Evolutionary conservation across 805 yeast genomes (phyloP).

Genomic region (Ogataea nakhonphanomensis): DNA sequence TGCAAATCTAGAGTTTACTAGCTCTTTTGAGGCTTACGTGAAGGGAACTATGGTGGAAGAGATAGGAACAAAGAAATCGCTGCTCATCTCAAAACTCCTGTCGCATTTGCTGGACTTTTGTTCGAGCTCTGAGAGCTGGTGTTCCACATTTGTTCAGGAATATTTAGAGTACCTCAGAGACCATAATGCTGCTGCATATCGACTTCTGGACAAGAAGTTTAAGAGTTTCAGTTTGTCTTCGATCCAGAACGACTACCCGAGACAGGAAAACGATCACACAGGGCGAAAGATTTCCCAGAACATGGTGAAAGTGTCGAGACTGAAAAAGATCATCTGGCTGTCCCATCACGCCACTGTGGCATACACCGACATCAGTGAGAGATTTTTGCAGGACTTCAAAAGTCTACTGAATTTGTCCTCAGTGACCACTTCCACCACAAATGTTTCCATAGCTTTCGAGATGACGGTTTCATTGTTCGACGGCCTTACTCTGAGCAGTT

Average conservation of each 20-base stretch:
- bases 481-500: constrained; percentile 23
- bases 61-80: constrained; percentile 14
- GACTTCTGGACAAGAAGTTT: constrained; percentile 16
- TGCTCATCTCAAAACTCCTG: constrained; percentile 25
- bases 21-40: constrained; percentile 17
- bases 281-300: constrained; percentile 13
- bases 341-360: constrained; percentile 28
- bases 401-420: constrained; percentile 27
- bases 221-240: constrained; percentile 17
- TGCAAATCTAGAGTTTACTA: constrained; percentile 14
- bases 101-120: constrained; percentile 17
- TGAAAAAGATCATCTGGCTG: constrained; percentile 33
- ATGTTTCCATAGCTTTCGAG: constrained; percentile 30
- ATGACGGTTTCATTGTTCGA: constrained; percentile 27
- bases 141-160: constrained; percentile 16
- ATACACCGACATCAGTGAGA: constrained; percentile 23
- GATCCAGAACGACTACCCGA: constrained; percentile 19
- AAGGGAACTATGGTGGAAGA: constrained; percentile 1
- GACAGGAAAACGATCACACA: constrained; percentile 4
- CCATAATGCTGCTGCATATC: constrained; percentile 15
- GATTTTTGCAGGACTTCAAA: constrained; percentile 28
- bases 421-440: constrained; percentile 30
- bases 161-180: constrained; percentile 16
- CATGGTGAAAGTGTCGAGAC: constrained; percentile 21
- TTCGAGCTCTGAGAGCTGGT: constrained; percentile 14